phyloP scores from a whole-genome alignment of 495 filamentous ascomycete species.

The Tuber magnatum region DNA sequence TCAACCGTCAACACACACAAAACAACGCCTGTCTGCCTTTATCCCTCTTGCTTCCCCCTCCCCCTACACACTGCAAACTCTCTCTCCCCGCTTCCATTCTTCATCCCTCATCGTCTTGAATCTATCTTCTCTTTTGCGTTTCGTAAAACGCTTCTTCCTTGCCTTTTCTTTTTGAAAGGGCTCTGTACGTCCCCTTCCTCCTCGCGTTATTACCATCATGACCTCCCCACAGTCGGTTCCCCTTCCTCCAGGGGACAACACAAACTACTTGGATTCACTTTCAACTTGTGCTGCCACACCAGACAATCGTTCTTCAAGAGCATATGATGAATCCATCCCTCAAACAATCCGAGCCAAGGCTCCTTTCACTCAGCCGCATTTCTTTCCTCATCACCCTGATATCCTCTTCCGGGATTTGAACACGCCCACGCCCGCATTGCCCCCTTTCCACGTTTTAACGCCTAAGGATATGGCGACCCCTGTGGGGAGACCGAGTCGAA shows the following conservation, averaged over 20 bases:
- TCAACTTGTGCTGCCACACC: slow-evolving; percentile 22
- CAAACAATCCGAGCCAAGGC: slow-evolving; percentile 31
- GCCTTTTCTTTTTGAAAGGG: neutral
- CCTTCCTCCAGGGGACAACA: slow-evolving; percentile 34
- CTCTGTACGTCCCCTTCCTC: neutral
- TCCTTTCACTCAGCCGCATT: slow-evolving; percentile 25
- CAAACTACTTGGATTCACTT: slow-evolving; percentile 31
- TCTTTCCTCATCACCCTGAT: neutral
- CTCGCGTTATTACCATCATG: slow-evolving; percentile 11
- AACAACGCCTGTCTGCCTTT: slow-evolving; percentile 26
- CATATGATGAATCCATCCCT: slow-evolving; percentile 24
- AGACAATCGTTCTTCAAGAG: slow-evolving; percentile 13
- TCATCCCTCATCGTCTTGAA: slow-evolving; percentile 21
- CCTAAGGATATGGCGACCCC: slow-evolving; percentile 34
- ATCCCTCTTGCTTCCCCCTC: slow-evolving; percentile 27
- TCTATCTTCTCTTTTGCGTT: slow-evolving; percentile 15
- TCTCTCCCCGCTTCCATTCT: slow-evolving; percentile 17
- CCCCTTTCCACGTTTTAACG: slow-evolving; percentile 11
- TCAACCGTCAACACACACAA: slow-evolving; percentile 31
- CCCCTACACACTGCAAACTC: slow-evolving; percentile 13
- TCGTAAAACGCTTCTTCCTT: slow-evolving; percentile 14
- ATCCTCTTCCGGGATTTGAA: slow-evolving; percentile 23
- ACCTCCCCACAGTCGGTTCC: slow-evolving; percentile 28
- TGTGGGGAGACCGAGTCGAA: slow-evolving; percentile 28
- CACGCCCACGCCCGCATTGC: slow-evolving; percentile 26